These are phyloP conservation scores for Cladosporium velox DNA, from an alignment of 2,329 filamentous ascomycete genomes.

Conservation along the genomic window DNA sequence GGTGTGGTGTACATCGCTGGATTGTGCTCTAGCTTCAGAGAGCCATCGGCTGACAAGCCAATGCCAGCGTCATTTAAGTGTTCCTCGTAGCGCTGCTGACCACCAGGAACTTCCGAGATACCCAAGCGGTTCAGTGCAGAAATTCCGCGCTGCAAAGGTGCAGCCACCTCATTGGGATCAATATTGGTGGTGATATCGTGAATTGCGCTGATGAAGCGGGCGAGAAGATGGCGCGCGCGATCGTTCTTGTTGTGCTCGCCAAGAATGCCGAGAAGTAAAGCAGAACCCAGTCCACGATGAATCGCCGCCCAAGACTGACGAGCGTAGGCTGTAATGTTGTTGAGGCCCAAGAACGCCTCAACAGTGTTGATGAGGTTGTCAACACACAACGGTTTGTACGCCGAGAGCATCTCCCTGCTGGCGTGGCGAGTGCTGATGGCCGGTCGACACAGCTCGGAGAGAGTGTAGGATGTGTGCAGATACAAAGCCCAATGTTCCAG, in stretches of 20 bases:
- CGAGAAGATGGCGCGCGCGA: conserved; percentile 47
- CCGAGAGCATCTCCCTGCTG: conserved; percentile 48
- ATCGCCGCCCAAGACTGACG: conserved; percentile 40
- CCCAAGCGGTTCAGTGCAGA: conserved; percentile 48
- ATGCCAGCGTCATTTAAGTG: conserved; percentile 21
- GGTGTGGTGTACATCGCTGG: conserved; percentile 31
- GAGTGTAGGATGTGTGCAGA: conserved; percentile 63
- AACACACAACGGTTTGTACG: conserved; percentile 55
- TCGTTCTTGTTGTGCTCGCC: conserved; percentile 50
- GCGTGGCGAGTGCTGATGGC: conserved; percentile 55
- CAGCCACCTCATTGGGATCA: conserved; percentile 50
- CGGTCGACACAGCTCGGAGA: conserved; percentile 63
- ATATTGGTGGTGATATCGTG: conserved; percentile 50
- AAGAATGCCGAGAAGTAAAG: conserved; percentile 42
- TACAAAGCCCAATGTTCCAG: conserved; percentile 63
- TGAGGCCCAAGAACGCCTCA: conserved; percentile 62
- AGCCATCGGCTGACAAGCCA: conserved; percentile 24
- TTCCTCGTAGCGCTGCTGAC: conserved; percentile 12
- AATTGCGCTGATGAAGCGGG: conserved; percentile 50
- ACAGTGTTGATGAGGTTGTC: conserved; percentile 58
- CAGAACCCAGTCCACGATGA: conserved; percentile 45
- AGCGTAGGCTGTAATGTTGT: conserved; percentile 49
- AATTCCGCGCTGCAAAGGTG: conserved; percentile 51
- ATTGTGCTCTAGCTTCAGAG: conserved; percentile 30
- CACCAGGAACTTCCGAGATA: conserved; percentile 16